Base-by-base conservation (phyloP, 73 alveolate genomes). In the Breviolum minutum region DNA sequence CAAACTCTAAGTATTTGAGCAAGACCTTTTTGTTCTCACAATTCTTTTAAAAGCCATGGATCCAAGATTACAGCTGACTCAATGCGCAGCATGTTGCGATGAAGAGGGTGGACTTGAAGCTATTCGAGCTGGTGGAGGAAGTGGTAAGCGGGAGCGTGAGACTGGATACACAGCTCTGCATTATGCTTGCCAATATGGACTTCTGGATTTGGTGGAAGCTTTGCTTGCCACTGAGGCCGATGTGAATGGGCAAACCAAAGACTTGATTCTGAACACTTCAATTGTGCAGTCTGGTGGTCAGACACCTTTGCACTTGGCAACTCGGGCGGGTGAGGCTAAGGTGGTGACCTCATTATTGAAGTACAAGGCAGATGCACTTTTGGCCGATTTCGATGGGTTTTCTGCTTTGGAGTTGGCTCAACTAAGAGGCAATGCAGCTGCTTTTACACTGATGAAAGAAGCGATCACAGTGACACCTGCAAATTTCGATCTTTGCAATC, bases 221-320 rank as follows among this genome's bases (percentile, higher is more conserved):
- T 62, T 92, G 82, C 98, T 92, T 48, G 70, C 60, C 17, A 90
- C 20, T 8, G 87, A 63, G 22, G 94, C 48, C 20, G 94, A 62
- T n/a, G 63, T 92, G 90, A 76, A 92, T 81, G 32, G 54, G 24
- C 77, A 54, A n/a, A 92, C 98, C 63, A 92, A 92, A 84, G 98
- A 92, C n/a, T 48, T 92, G 89, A 54, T 92, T 24, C 63, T 92
- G 61, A 69, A 76, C n/a, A 73, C 63, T 68, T 20, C 79, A 40
- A 90, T 92, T 63, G 98, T 92, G 26, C 98, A 92, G 66, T 80
- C 98, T 27, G 98, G 91, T 20, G 98, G 98, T 26, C 98, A 92
- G 80, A 92, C 98, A n/a, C 98, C 98, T 40, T 26, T 92, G 61
- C 98, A 92, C 27, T 27, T 92, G 73, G 98, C 98, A 20, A 81